Evolutionary conservation across 179 eudicot genomes (phyloP).

Genomic region (Sideroxylon spinosum): DNA sequence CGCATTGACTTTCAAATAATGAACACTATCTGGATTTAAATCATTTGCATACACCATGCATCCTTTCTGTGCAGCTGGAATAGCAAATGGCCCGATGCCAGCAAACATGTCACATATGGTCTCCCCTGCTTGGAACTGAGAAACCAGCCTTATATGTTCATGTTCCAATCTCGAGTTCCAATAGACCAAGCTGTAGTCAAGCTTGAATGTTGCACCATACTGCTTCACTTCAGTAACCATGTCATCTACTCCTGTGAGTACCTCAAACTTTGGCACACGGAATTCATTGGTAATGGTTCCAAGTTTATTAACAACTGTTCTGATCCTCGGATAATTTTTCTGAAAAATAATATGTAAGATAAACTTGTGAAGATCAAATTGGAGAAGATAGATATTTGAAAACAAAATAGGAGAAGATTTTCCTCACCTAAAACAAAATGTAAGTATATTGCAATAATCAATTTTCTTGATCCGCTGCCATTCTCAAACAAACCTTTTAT

Average conservation of each 20-base stretch:
- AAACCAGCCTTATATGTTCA: conserved; percentile 85
- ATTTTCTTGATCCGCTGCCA: neutral
- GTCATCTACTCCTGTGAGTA: conserved; percentile 76
- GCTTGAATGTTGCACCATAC: conserved; percentile 86
- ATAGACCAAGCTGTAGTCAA: conserved; percentile 88
- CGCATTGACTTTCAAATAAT: conserved; percentile 75
- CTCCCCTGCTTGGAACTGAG: conserved; percentile 70
- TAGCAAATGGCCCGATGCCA: conserved; percentile 95
- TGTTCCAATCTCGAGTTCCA: conserved; percentile 99
- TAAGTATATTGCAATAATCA: neutral
- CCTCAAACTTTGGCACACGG: conserved; percentile 91
- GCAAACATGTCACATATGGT: conserved; percentile 92
- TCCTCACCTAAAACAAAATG: neutral
- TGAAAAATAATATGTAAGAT: conserved; percentile 27
- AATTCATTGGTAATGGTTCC: conserved; percentile 80
- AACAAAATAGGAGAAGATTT: neutral
- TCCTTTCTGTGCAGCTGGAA: conserved; percentile 95
- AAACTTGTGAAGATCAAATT: neutral
- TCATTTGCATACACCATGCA: conserved; percentile 92
- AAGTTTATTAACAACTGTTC: conserved; percentile 84
- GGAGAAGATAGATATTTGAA: neutral
- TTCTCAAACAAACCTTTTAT: too few relatives aligned
- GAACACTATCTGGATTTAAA: conserved; percentile 82
- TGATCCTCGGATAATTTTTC: conserved; percentile 90
- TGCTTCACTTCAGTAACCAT: conserved; percentile 95